Percentiles rank a stretch among this genome's conserved stretches.
Evolutionary conservation across 1,139 yeast species (phyloP).

Genomic region (Suhomyces bokatorum): DNA sequence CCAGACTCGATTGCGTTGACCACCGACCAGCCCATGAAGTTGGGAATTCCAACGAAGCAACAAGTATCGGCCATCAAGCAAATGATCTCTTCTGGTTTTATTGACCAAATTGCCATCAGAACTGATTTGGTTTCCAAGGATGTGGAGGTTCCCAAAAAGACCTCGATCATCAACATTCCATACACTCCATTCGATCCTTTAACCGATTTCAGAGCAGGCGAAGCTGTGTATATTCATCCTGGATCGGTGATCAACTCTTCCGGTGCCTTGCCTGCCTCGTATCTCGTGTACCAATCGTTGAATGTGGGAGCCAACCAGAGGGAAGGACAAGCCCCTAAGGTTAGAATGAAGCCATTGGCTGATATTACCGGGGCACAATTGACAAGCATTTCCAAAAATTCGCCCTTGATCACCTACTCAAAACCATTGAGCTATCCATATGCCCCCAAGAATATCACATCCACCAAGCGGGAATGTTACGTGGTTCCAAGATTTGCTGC

Average conservation of each 20-base stretch:
- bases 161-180: slow-evolving; percentile 66
- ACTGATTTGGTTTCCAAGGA: slow-evolving; percentile 76
- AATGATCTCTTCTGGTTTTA: slow-evolving; percentile 88
- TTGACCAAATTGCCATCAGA: slow-evolving; percentile 86
- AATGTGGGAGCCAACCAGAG: slow-evolving; percentile 46
- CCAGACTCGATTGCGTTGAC: slow-evolving; percentile 57
- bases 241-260: slow-evolving; percentile 54
- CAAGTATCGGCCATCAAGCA: slow-evolving; percentile 85
- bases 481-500: slow-evolving; percentile 93
- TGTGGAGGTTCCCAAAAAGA: slow-evolving; percentile 54
- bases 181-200: slow-evolving; percentile 68
- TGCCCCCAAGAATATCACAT: slow-evolving; percentile 67
- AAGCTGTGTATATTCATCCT: slow-evolving; percentile 71
- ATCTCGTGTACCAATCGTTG: slow-evolving; percentile 67
- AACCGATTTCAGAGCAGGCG: slow-evolving; percentile 6
- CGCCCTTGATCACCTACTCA: slow-evolving; percentile 77
- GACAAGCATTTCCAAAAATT: slow-evolving; percentile 71
- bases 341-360: slow-evolving; percentile 75
- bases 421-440: slow-evolving; percentile 91
- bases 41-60: slow-evolving; percentile 64
- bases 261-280: slow-evolving; percentile 74
- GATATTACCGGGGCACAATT: slow-evolving; percentile 75
- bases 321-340: slow-evolving; percentile 37
- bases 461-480: slow-evolving; percentile 77
- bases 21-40: slow-evolving; percentile 46